Base-by-base conservation (phyloP, 352 stramenopile species). In the Phytopythium boreale region DNA sequence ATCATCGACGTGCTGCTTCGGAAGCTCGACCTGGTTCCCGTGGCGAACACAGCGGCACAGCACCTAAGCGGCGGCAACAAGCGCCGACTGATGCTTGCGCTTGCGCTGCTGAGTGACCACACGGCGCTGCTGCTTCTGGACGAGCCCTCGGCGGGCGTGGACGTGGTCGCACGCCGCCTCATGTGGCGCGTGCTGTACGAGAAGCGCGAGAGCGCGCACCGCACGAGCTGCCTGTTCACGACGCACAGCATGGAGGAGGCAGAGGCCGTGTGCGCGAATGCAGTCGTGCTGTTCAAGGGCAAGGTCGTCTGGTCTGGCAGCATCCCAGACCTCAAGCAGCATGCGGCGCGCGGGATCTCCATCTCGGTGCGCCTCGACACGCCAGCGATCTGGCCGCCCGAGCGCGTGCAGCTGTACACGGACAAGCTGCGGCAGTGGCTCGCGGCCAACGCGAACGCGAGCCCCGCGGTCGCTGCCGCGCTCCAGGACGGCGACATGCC, bases 201-300 rank as follows among this genome's bases (percentile, higher is more conserved):
- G 11, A 90, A 89, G 51, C 78, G 74, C 0, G 64, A 82, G 50
- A 79, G 70, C 26, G 65, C 72, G 15, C 69, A 72, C 34, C 66
- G 76, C 19, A 77, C 76, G 50, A 88, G 80, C 63, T 95, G 86
- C 26, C 61, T 95, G 59, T 95, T 95, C 56, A 95, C 86, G 29
- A 95, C 86, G 5, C 86, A 95, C 64, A 93, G 86, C 39, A 92
- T 95, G 82, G 86, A 95, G 59, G 86, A 95, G 53, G 84, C 86
- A 4, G 86, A 95, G 36, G 84, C 86, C 7, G 86, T 95, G 51
- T 95, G 86, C 57, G 84, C 84, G 6, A 93, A 92, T 50, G 86
- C 86, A 1, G 74, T 95, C 20, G 83, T 95, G 52, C 67, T 95
- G 7, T 80, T 81, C 62, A 90, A 90, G 50, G 84, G 86, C 12